These are phyloP conservation scores for Eucalyptus virginea DNA, from an alignment of 345 rosid species.

Conservation along the genomic window DNA sequence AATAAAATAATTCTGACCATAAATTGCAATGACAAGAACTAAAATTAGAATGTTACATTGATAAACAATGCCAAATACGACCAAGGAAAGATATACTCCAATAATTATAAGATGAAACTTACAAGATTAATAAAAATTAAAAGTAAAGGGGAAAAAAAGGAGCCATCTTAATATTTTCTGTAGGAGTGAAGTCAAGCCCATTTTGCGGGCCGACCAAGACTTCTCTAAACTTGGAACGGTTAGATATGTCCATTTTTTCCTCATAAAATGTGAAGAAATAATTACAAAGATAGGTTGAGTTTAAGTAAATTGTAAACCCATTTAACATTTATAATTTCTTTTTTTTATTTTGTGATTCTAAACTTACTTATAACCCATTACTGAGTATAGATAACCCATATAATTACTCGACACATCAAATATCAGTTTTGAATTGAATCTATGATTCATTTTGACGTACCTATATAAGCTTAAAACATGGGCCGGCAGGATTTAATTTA, in stretches of 20 bases:
- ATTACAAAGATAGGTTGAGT: fast-evolving
- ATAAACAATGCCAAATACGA: not conserved
- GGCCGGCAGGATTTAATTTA: fast-evolving
- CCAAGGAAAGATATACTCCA: not conserved
- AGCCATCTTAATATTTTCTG: not conserved
- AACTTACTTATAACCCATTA: too few relatives aligned
- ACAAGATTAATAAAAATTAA: too few relatives aligned
- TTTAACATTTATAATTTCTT: too few relatives aligned
- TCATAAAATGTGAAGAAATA: not conserved
- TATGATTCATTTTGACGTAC: too few relatives aligned
- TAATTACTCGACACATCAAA: too few relatives aligned
- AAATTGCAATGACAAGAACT: too few relatives aligned
- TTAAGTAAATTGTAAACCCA: fast-evolving
- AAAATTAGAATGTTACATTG: not conserved
- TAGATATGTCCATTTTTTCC: too few relatives aligned
- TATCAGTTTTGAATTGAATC: not conserved
- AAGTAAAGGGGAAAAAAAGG: too few relatives aligned
- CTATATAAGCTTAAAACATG: too few relatives aligned
- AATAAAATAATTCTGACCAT: too few relatives aligned
- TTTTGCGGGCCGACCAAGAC: fast-evolving
- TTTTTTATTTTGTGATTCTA: too few relatives aligned
- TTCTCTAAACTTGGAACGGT: not conserved
- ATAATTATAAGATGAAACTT: too few relatives aligned
- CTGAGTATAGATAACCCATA: fast-evolving
- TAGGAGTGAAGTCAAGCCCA: not conserved